Conservation (phyloP, 306 rosid genomes). For the Oemleria cerasiformis region DNA sequence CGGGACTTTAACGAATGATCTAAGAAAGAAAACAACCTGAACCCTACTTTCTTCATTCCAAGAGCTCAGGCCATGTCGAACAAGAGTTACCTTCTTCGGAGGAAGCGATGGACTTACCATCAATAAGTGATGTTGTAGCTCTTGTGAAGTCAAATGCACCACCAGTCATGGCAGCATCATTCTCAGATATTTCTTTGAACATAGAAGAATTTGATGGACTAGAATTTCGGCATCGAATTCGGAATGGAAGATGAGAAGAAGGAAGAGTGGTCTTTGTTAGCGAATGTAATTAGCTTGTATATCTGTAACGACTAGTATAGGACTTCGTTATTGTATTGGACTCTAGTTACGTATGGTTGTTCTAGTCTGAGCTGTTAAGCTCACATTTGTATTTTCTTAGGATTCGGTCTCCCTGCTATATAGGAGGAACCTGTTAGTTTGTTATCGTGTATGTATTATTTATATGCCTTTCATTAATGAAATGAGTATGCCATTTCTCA, state of each 20-base stretch:
- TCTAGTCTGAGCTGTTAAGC: too few relatives aligned
- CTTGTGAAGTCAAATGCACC: conserved; percentile 65
- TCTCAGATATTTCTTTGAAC: conserved; percentile 39
- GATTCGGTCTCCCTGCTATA: too few relatives aligned
- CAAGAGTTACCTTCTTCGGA: conserved; percentile 66
- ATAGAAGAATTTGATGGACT: background rate
- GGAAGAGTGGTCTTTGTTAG: background rate
- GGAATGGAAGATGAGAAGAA: background rate
- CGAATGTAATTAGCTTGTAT: too few relatives aligned
- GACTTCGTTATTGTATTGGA: too few relatives aligned
- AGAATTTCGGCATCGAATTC: conserved; percentile 27
- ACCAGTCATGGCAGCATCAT: conserved; percentile 47
- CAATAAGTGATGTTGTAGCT: conserved; percentile 59
- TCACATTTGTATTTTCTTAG: too few relatives aligned
- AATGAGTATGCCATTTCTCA: too few relatives aligned
- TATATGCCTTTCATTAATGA: too few relatives aligned
- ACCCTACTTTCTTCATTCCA: conserved; percentile 76
- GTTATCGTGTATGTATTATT: too few relatives aligned
- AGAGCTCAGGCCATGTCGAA: conserved; percentile 72
- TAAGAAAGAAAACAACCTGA: conserved; percentile 38
- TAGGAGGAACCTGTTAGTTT: too few relatives aligned
- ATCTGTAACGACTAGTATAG: too few relatives aligned
- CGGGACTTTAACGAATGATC: too few relatives aligned
- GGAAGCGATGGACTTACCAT: conserved; percentile 37
- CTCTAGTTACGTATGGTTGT: too few relatives aligned